Conservation (phyloP, 805 yeast species). For the Candida tallmaniae region DNA sequence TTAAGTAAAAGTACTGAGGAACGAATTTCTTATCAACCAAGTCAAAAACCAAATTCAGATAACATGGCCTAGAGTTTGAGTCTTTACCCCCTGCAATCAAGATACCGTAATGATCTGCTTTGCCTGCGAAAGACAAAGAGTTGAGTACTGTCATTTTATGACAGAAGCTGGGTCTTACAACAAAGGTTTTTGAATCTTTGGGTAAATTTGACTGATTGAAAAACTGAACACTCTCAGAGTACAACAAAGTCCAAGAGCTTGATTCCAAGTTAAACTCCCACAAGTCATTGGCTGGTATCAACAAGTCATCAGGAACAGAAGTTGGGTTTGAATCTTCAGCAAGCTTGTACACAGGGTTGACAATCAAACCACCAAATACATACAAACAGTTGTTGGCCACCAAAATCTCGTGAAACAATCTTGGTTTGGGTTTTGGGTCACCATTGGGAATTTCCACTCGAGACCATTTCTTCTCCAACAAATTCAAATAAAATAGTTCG, state of each 20-base stretch:
- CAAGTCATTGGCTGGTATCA: conserved; percentile 54
- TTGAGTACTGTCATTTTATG: conserved; percentile 46
- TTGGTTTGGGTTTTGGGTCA: conserved; percentile 33
- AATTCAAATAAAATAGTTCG: conserved; percentile 58
- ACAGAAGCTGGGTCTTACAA: conserved; percentile 44
- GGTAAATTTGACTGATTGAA: no score
- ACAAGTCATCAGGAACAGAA: conserved; percentile 18
- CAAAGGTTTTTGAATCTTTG: conserved; percentile 12
- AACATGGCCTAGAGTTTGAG: conserved; percentile 24
- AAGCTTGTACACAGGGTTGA: conserved; percentile 8
- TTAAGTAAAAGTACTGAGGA: conserved; percentile 6
- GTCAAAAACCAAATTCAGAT: conserved; percentile 41
- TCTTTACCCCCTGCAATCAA: conserved; percentile 53
- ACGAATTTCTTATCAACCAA: conserved; percentile 36
- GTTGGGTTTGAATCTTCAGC: conserved; percentile 4
- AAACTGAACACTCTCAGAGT: conserved; percentile 18
- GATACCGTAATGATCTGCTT: conserved; percentile 43
- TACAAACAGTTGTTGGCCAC: conserved; percentile 48
- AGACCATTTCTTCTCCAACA: conserved; percentile 58
- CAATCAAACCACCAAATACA: conserved; percentile 60
- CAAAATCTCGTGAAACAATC: conserved; percentile 59
- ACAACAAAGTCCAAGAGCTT: conserved; percentile 50
- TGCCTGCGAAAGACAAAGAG: conserved; percentile 32
- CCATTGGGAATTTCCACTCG: conserved; percentile 27
- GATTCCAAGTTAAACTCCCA: conserved; percentile 61